phyloP scores from a whole-genome alignment of 2,329 filamentous ascomycete species.

The Capronia americana region DNA sequence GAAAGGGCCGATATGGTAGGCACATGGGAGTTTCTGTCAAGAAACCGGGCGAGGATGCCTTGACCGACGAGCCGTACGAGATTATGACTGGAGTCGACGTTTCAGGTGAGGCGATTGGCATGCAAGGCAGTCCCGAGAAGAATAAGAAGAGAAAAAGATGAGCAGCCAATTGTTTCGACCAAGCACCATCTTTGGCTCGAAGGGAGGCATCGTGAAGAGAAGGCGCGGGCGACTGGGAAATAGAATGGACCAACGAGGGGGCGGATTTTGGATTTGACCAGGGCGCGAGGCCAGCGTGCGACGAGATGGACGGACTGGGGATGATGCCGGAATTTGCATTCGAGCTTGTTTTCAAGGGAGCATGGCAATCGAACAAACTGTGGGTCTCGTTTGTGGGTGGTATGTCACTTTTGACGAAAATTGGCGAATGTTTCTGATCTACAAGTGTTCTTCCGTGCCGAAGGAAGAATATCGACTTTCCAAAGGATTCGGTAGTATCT shows the following conservation, averaged over 20 bases:
- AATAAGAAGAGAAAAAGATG: conserved; percentile 74
- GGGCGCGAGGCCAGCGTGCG: conserved; percentile 25
- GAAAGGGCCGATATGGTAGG: conserved; percentile 86
- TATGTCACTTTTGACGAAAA: conserved; percentile 16
- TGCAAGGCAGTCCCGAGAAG: conserved; percentile 58
- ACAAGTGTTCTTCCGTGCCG: conserved; percentile 6
- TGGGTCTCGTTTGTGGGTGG: conserved; percentile 21
- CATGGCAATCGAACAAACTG: neutral
- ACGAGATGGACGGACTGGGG: conserved; percentile 23
- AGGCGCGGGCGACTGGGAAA: conserved; percentile 13
- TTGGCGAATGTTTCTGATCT: conserved; percentile 25
- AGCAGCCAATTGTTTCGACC: neutral
- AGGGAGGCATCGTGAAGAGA: neutral
- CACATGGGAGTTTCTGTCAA: conserved; percentile 73
- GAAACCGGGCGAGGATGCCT: conserved; percentile 54
- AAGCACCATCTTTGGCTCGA: neutral
- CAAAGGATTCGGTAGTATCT: conserved; percentile 24
- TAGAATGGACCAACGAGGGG: conserved; percentile 26
- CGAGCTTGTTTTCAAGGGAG: conserved; percentile 13
- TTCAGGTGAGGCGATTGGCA: conserved; percentile 43
- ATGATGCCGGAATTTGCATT: conserved; percentile 23
- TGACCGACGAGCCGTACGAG: conserved; percentile 63
- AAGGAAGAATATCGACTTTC: conserved; percentile 15
- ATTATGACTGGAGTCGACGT: conserved; percentile 43
- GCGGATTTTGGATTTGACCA: conserved; percentile 25